phyloP scores from a whole-genome alignment of 352 stramenopile species.

The Pythium brachiatum region DNA sequence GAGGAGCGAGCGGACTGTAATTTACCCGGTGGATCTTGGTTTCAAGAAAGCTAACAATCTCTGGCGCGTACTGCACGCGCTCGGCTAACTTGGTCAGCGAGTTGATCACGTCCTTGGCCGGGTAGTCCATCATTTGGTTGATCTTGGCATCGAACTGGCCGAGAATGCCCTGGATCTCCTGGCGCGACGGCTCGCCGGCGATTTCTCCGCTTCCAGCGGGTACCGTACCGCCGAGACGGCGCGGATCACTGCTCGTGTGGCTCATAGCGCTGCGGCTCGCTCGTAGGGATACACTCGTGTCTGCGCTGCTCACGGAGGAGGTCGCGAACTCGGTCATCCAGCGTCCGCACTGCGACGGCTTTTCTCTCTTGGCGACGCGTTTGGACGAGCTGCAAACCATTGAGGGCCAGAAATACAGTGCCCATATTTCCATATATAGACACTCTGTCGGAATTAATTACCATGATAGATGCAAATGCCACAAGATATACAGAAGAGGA shows the following conservation, averaged over 20 bases:
- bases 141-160: constrained; percentile 82
- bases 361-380: neutral
- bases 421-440: neutral
- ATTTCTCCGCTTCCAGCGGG: neutral
- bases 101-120: constrained; percentile 89
- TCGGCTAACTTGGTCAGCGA: constrained; percentile 84
- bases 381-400: neutral
- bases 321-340: constrained; percentile 17
- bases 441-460: neutral
- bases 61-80: constrained; percentile 62
- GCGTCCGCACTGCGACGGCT: neutral
- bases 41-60: constrained; percentile 88
- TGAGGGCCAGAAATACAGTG: constrained; percentile 1
- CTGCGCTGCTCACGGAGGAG: constrained; percentile 1
- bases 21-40: constrained; percentile 88
- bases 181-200: constrained; percentile 14
- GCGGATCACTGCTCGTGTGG: constrained; percentile 9
- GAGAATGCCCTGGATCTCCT: constrained; percentile 62
- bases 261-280: neutral
- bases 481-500: neutral
- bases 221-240: constrained; percentile 2
- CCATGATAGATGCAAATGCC: no score
- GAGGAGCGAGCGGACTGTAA: constrained; percentile 10
- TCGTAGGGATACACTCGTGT: neutral
- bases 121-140: constrained; percentile 85